Base-by-base conservation (phyloP, 768 basidiomycete species). In the Gelatoporia subvermispora region DNA sequence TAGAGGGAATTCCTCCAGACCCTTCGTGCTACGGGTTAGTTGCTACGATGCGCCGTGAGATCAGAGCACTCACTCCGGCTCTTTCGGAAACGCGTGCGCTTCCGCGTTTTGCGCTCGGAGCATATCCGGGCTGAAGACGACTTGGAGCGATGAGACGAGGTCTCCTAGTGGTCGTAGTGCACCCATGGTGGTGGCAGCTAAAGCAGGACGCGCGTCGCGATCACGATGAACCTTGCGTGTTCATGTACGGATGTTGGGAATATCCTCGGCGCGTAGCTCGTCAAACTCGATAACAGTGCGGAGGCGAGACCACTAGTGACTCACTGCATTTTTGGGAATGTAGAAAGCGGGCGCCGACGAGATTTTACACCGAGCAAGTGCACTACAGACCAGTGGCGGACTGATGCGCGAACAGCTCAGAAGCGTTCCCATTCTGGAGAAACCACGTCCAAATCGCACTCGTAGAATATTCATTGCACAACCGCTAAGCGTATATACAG, bases 1-100 rank as follows among this genome's bases (percentile, higher is more conserved):
- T 37, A 36, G n/a, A 55, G 50, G 3, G 49, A 35, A 37, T 58
- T 43, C 22, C 31, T 34, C 44, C 49, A 58, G 3, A 58, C n/a
- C n/a, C 46, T 49, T 23, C 35, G 9, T 18, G 4, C 21, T 0
- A 22, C 9, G 25, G 4, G 38, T 37, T 23, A 48, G 44, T 11
- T 24, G 16, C 5, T 20, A 8, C 37, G 13, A 31, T 8, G 20
- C 15, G 8, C n/a, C 20, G 16, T 8, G n/a, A 7, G 16, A 8
- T 8, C 37, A 8, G 15, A 16, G 8, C 20, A 16, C 20, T 38
- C 20, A 16, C 37, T 20, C 15, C n/a, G 4, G 20, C 37, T 38
- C 37, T 20, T n/a, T 16, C 37, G 37, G 20, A 8, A 38, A 16
- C 15, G 16, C 5, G n/a, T 20, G 4, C 20, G 37, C 37, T 5